Evolutionary conservation across 2,329 filamentous ascomycete genomes (phyloP).

Genomic region (Aspergillus cejpii): DNA sequence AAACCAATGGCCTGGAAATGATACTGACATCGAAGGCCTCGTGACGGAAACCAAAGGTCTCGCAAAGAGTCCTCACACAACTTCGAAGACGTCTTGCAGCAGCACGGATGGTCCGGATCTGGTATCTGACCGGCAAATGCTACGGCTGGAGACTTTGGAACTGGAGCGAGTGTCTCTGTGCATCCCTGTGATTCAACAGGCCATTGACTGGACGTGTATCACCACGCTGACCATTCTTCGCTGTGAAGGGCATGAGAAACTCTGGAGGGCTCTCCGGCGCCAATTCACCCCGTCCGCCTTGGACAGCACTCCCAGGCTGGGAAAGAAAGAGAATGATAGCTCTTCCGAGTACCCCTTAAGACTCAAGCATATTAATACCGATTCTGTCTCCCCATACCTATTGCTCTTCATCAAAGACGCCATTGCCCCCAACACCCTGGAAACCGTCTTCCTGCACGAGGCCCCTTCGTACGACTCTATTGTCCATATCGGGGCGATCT

Average conservation of each 20-base stretch:
- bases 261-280: conserved; percentile 66
- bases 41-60: not conserved
- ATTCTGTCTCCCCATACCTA: conserved; percentile 61
- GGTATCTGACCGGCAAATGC: conserved; percentile 33
- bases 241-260: conserved; percentile 63
- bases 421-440: conserved; percentile 69
- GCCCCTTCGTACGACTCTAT: conserved; percentile 47
- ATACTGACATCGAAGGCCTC: too few species aligned
- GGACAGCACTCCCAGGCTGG: conserved; percentile 5
- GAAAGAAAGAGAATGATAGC: conserved; percentile 7
- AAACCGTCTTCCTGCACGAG: conserved; percentile 72
- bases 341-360: conserved; percentile 54
- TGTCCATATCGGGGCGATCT: conserved; percentile 64
- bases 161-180: conserved; percentile 70
- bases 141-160: conserved; percentile 65
- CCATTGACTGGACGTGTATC: conserved; percentile 67
- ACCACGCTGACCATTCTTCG: conserved; percentile 67
- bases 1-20: not conserved
- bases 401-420: conserved; percentile 71
- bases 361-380: conserved; percentile 68
- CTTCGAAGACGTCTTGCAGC: not conserved
- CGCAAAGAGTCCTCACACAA: not conserved
- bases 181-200: conserved; percentile 60
- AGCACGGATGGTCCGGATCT: conserved; percentile 11
- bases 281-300: conserved; percentile 47